Conservation (phyloP, 108 stramenopile genomes). For the Thalassiosira profunda region DNA sequence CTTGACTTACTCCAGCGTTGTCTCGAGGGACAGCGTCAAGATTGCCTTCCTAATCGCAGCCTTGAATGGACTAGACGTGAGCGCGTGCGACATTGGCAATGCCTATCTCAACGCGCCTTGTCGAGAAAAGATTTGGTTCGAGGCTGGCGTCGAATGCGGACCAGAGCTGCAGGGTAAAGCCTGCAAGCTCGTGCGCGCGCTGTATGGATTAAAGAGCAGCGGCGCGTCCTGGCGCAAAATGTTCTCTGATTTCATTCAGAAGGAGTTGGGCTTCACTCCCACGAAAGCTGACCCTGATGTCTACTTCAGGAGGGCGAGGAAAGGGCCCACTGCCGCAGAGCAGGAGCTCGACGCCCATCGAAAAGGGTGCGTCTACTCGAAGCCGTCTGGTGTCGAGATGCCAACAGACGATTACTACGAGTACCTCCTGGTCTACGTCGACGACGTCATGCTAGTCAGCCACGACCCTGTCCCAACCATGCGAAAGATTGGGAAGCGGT, state of each 20-base stretch:
- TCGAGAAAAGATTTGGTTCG: slow-evolving; percentile 38
- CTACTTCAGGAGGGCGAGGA: slow-evolving; percentile 8
- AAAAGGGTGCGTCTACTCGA: background rate
- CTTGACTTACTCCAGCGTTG: slow-evolving; percentile 60
- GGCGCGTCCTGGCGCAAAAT: slow-evolving; percentile 26
- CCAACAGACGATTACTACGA: slow-evolving; percentile 28
- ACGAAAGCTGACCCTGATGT: slow-evolving; percentile 38
- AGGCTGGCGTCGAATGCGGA: slow-evolving; percentile 48
- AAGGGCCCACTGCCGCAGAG: slow-evolving; percentile 1
- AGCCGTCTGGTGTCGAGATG: slow-evolving; percentile 2
- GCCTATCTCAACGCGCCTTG: slow-evolving; percentile 42
- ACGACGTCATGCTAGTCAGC: background rate
- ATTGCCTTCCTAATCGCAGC: slow-evolving; percentile 40
- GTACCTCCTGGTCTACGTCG: slow-evolving; percentile 10
- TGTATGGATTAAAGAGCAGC: slow-evolving; percentile 52
- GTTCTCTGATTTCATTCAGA: slow-evolving; percentile 12
- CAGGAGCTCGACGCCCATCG: slow-evolving; percentile 40
- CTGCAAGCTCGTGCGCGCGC: slow-evolving; percentile 26
- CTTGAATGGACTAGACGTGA: slow-evolving; percentile 38
- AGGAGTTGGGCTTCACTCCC: slow-evolving; percentile 3
- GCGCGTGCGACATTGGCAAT: slow-evolving; percentile 36
- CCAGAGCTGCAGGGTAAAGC: slow-evolving; percentile 22
- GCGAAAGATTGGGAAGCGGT: slow-evolving; percentile 4
- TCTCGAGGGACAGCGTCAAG: slow-evolving; percentile 50
- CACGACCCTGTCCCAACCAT: background rate